Conservation (phyloP, 345 rosid species). For the Laguncularia racemosa region DNA sequence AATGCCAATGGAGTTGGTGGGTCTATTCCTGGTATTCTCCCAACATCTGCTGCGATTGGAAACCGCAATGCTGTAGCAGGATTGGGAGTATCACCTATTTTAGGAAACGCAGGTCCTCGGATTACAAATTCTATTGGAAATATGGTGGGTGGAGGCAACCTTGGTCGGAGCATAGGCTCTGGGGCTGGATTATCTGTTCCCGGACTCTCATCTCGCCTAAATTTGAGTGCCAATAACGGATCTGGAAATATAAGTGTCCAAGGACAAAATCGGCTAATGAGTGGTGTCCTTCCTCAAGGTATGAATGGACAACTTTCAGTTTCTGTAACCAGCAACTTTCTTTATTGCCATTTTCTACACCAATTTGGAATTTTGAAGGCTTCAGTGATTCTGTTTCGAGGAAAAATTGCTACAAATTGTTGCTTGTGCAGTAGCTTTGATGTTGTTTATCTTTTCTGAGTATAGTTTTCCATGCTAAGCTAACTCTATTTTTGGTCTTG, state of each 20-base stretch:
- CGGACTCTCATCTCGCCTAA: slow-evolving; percentile 78
- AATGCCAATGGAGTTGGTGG: slow-evolving; percentile 85
- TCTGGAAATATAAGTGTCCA: slow-evolving; percentile 77
- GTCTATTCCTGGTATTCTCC: slow-evolving; percentile 93
- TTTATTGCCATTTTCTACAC: not conserved
- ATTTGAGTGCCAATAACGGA: slow-evolving; percentile 65
- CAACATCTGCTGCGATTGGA: slow-evolving; percentile 77
- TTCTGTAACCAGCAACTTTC: not conserved
- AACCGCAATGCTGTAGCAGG: slow-evolving; percentile 78
- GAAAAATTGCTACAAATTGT: no score
- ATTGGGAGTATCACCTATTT: slow-evolving; percentile 80
- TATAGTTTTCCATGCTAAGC: no score
- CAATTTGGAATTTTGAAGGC: not conserved
- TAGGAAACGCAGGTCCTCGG: slow-evolving; percentile 87
- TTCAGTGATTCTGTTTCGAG: no score
- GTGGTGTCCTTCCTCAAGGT: slow-evolving; percentile 94
- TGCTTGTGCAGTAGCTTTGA: no score
- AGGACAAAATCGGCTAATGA: slow-evolving; percentile 84
- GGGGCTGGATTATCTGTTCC: slow-evolving; percentile 87
- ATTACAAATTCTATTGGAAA: slow-evolving; percentile 83
- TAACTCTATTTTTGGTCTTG: no score
- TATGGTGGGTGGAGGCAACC: slow-evolving; percentile 88
- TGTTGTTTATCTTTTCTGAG: no score
- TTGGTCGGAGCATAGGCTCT: slow-evolving; percentile 79
- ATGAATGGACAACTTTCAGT: not conserved